phyloP scores from a whole-genome alignment of 768 basidiomycete species.

The Glaciozyma martinii region DNA sequence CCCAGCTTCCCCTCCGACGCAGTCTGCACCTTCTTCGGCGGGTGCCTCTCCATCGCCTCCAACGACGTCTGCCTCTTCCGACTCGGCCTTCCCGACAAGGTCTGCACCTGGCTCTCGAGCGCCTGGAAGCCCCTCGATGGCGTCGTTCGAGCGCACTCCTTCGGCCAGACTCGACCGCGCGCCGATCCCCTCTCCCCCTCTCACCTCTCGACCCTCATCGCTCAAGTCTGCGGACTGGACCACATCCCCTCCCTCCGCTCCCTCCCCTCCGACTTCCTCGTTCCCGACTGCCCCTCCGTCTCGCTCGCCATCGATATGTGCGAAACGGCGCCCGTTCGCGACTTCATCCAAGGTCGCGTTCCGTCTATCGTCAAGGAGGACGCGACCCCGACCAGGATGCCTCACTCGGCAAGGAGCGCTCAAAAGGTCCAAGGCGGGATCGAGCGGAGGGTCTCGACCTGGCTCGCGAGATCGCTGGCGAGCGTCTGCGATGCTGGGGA shows the following conservation, averaged over 20 bases:
- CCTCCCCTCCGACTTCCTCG: constrained; percentile 36
- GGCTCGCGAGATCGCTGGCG: constrained; percentile 12
- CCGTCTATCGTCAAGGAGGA: neutral
- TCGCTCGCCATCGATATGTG: constrained; percentile 54
- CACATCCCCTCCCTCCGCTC: neutral
- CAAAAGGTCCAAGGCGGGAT: constrained; percentile 43
- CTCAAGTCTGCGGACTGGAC: constrained; percentile 1
- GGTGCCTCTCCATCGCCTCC: constrained; percentile 60
- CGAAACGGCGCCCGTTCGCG: constrained; percentile 53
- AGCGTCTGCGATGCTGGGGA: neutral
- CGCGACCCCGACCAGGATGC: too few species aligned
- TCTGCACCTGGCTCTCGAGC: constrained; percentile 68
- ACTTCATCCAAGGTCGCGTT: constrained; percentile 46
- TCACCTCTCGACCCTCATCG: constrained; percentile 10
- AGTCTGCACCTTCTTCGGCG: constrained; percentile 70
- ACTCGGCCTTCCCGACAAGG: constrained; percentile 78
- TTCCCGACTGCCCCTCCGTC: constrained; percentile 64
- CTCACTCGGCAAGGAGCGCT: constrained; percentile 33
- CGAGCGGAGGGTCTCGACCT: constrained; percentile 46
- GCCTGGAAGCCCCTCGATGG: constrained; percentile 53
- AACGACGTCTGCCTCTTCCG: constrained; percentile 76
- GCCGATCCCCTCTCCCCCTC: constrained; percentile 17
- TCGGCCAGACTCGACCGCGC: constrained; percentile 20
- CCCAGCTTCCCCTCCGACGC: constrained; percentile 79
- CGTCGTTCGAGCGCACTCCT: constrained; percentile 17